Percentiles rank a stretch among this genome's conserved stretches.
Evolutionary conservation across 352 stramenopile species (phyloP).

Genomic region (Phytophthora brassicae): DNA sequence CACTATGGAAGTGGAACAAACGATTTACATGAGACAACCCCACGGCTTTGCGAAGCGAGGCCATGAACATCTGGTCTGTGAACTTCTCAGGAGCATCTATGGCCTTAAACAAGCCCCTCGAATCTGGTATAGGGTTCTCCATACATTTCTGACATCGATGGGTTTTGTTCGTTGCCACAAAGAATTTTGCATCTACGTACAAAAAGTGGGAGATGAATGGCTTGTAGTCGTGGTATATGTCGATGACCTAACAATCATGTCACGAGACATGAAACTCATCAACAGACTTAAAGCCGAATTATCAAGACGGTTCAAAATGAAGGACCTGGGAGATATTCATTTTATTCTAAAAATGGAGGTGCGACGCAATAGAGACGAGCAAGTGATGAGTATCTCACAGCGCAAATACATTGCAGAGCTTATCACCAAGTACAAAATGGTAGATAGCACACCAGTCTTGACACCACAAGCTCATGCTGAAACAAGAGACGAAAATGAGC

Average conservation of each 20-base stretch:
- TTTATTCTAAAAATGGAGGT: slow-evolving; percentile 7
- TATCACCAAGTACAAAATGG: background rate
- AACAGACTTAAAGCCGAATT: slow-evolving; percentile 20
- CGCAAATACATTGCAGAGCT: slow-evolving; percentile 9
- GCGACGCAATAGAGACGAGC: background rate
- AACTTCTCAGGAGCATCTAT: too few species aligned
- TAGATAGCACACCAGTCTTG: background rate
- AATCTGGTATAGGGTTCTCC: too few species aligned
- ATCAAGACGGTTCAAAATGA: slow-evolving; percentile 6
- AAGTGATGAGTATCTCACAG: slow-evolving; percentile 6
- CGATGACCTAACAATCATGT: slow-evolving; percentile 31
- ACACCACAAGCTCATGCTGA: slow-evolving; percentile 8
- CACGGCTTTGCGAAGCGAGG: too few species aligned
- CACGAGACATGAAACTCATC: slow-evolving; percentile 11
- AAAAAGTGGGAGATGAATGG: too few species aligned
- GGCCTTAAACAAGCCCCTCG: too few species aligned
- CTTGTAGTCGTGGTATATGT: slow-evolving; percentile 28
- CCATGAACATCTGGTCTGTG: too few species aligned
- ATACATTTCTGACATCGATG: too few species aligned
- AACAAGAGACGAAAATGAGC: slow-evolving; percentile 20
- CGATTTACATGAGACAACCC: too few species aligned
- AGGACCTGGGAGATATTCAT: slow-evolving; percentile 12
- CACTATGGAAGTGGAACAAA: too few species aligned
- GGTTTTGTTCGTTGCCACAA: too few species aligned
- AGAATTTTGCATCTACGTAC: too few species aligned